A percentile compares a stretch with the other conserved stretches of the same genome.
phyloP scores from a whole-genome alignment of 2,329 filamentous ascomycete species.

The Colletotrichum tofieldiae region DNA sequence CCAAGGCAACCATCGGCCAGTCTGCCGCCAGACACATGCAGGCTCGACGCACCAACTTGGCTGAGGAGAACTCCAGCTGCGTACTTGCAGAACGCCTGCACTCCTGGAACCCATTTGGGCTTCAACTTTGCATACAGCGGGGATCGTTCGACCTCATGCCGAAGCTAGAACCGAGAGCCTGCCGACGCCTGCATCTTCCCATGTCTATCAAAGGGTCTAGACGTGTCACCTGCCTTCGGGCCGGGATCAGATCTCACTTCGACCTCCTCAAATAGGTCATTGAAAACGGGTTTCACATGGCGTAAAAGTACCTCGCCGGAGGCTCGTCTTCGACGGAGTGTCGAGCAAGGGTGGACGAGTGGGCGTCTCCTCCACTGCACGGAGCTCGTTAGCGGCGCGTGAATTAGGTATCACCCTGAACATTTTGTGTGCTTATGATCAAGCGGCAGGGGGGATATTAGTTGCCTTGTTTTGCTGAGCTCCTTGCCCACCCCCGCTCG shows the following conservation, averaged over 20 bases:
- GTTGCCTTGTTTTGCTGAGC: slow-evolving; percentile 4
- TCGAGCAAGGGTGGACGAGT: neutral
- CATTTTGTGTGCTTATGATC: neutral
- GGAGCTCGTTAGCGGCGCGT: neutral
- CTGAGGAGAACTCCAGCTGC: slow-evolving; percentile 19
- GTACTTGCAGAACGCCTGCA: slow-evolving; percentile 14
- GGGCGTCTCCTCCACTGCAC: too few relatives aligned
- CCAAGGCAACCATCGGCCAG: slow-evolving; percentile 31
- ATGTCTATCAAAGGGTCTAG: slow-evolving; percentile 17
- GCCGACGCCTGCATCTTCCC: slow-evolving; percentile 3
- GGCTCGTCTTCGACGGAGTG: neutral
- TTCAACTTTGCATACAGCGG: slow-evolving; percentile 35
- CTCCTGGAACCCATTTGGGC: slow-evolving; percentile 12
- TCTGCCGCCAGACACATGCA: neutral
- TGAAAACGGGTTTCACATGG: slow-evolving; percentile 1
- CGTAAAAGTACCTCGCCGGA: slow-evolving; percentile 1
- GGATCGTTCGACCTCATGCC: neutral
- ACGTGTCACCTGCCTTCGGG: neutral
- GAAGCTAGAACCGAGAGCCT: slow-evolving; percentile 3
- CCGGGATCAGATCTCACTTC: neutral
- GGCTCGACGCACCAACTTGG: slow-evolving; percentile 5
- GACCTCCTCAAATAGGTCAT: neutral
- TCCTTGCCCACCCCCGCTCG: neutral
- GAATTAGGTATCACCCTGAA: neutral
- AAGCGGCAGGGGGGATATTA: slow-evolving; percentile 1